Evolutionary conservation across 2,329 filamentous ascomycete species (phyloP), one percentile per base, ranked within the genome.

Genomic region (Xylariales sp.): DNA sequence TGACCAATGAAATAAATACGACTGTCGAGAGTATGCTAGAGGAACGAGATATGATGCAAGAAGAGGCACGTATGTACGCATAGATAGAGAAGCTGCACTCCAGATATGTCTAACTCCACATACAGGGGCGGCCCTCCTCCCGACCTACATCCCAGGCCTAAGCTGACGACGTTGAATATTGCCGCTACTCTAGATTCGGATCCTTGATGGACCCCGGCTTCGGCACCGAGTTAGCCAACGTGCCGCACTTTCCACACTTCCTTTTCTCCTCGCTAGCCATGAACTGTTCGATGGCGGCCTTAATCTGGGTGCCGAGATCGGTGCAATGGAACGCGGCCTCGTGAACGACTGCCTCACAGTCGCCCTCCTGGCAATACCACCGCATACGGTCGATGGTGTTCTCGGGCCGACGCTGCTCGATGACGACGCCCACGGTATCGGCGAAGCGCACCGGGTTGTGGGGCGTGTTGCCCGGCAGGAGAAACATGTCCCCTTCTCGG

Each of bases 391-490:
- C 95, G 65, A 94, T 72, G 34, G 88, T 89, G 4, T 81, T 88
- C 46, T 85, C 82, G 0, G 93, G 92, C 10, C 96, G 85, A 48
- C 88, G 88, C 84, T 97, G 93, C 84, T 98, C 95, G 66, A 98
- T 84, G 41, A 98, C 95, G 57, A 98, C 85, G 39, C 95, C 95
- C n/a, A 98, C 93, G 0, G 95, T 97, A 81, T 97, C 85, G 76
- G 91, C 92, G 81, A 97, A 98, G 66, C 95, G 89, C 41, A 98
- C 93, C 0, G 96, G 95, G 80, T 97, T 97, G 82, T 98, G 95
- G 32, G 95, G 95, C n/a, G 92, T 96, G 80, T 97, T 94, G n/a
- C 90, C 87, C 0, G 95, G 95, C 0, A 99, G 87, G 4, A 98
- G 85, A 80, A 97, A 98, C 87, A 98, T 92, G 73, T 96, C 94